These are phyloP conservation scores for Magnolia officinalis DNA, from an alignment of 164 flowering plant genomes.

Conservation along the genomic window DNA sequence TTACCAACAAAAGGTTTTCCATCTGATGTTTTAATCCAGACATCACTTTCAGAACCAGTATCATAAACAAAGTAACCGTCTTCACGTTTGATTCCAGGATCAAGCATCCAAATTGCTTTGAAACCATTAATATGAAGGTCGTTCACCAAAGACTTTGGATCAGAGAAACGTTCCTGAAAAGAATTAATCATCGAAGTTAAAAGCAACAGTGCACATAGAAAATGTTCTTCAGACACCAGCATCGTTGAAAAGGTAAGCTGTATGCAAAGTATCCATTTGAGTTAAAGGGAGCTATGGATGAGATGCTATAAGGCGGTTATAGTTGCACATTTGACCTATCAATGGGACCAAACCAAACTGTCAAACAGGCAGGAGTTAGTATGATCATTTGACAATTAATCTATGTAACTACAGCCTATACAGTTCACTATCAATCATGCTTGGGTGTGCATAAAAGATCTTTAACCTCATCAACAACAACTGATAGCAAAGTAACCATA, in stretches of 20 bases:
- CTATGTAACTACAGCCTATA: too few relatives aligned
- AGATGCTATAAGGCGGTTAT: neutral
- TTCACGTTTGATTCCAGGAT: conserved; percentile 87
- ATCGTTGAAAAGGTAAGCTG: too few relatives aligned
- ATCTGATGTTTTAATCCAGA: conserved; percentile 74
- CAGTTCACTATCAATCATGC: too few relatives aligned
- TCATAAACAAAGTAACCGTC: conserved; percentile 83
- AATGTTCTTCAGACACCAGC: neutral
- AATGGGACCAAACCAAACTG: neutral
- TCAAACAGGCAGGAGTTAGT: neutral
- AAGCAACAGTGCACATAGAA: neutral
- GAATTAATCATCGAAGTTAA: neutral
- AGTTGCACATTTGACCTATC: neutral
- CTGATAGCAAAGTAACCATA: too few relatives aligned
- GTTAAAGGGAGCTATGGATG: neutral
- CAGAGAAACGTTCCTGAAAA: conserved; percentile 62
- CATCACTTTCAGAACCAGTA: conserved; percentile 63
- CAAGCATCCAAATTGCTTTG: conserved; percentile 99
- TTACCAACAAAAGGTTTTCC: conserved; percentile 78
- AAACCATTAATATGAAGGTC: conserved; percentile 72
- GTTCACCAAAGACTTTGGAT: conserved; percentile 65
- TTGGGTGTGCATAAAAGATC: too few relatives aligned
- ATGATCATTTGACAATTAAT: too few relatives aligned
- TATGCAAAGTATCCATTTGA: too few relatives aligned
- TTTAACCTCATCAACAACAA: too few relatives aligned